phyloP scores from a whole-genome alignment of 1,139 yeast genomes.

The Pichia sp. region DNA sequence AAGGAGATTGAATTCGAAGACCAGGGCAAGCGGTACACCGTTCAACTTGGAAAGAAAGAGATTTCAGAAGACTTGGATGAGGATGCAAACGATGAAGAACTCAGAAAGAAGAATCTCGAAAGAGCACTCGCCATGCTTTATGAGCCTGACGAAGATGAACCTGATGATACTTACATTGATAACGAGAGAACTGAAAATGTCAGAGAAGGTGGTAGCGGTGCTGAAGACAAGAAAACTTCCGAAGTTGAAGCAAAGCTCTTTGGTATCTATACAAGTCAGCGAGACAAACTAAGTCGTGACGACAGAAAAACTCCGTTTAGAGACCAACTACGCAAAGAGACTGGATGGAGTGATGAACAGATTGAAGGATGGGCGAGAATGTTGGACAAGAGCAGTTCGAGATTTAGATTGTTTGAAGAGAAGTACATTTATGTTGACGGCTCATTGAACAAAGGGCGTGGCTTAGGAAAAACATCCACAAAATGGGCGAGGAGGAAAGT shows the following conservation, averaged over 20 bases:
- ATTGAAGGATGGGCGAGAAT: slow-evolving; percentile 90
- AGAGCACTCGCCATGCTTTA: slow-evolving; percentile 61
- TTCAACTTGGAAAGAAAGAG: slow-evolving; percentile 29
- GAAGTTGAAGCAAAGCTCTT: slow-evolving; percentile 50
- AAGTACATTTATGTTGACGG: slow-evolving; percentile 41
- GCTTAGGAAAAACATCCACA: slow-evolving; percentile 12
- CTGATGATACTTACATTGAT: slow-evolving; percentile 80
- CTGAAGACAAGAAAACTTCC: slow-evolving; percentile 18
- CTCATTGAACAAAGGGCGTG: slow-evolving; percentile 16
- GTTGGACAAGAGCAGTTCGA: slow-evolving; percentile 56
- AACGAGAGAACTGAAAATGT: slow-evolving; percentile 44
- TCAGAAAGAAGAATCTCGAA: slow-evolving; percentile 50
- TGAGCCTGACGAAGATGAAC: slow-evolving; percentile 70
- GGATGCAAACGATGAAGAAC: slow-evolving; percentile 29
- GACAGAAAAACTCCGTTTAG: slow-evolving; percentile 48
- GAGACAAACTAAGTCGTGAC: slow-evolving; percentile 42
- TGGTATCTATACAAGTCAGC: slow-evolving; percentile 46
- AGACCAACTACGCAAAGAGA: slow-evolving; percentile 40
- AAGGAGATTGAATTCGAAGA: slow-evolving; percentile 14
- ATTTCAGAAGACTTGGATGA: slow-evolving; percentile 15
- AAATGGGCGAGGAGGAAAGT: slow-evolving; percentile 14
- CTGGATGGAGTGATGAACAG: slow-evolving; percentile 81
- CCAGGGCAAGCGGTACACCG: slow-evolving; percentile 12
- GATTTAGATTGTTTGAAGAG: slow-evolving; percentile 57
- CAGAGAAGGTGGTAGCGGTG: slow-evolving; percentile 3